phyloP scores from a whole-genome alignment of 352 stramenopile species.

The Globisporangium yorkense region DNA sequence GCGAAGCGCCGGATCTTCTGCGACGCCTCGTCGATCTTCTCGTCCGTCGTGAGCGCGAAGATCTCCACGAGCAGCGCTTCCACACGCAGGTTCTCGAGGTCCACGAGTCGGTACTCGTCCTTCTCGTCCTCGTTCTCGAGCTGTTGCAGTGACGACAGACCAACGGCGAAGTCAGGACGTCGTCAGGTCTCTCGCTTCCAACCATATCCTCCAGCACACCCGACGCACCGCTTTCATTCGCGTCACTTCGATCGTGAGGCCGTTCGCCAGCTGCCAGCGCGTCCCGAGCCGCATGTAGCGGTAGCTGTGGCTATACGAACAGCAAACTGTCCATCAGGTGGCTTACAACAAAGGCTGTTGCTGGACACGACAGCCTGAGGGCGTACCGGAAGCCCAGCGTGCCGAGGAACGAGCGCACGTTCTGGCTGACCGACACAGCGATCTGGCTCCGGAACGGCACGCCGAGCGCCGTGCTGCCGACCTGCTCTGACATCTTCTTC shows the following conservation, averaged over 20 bases:
- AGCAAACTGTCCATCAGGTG: background rate
- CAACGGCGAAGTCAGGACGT: background rate
- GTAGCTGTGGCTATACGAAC: constrained; percentile 56
- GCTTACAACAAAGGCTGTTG: background rate
- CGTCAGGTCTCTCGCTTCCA: background rate
- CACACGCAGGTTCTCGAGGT: constrained; percentile 77
- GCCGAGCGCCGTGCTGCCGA: constrained; percentile 42
- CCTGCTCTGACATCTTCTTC: constrained; percentile 84
- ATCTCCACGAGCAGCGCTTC: constrained; percentile 85
- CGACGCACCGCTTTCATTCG: constrained; percentile 77
- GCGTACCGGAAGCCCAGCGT: constrained; percentile 75
- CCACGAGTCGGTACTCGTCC: constrained; percentile 78
- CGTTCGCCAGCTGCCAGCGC: constrained; percentile 77
- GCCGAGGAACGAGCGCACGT: constrained; percentile 62
- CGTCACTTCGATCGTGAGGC: constrained; percentile 78
- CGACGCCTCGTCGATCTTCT: constrained; percentile 81
- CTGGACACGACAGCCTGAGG: background rate
- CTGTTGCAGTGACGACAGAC: constrained; percentile 16
- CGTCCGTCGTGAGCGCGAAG: constrained; percentile 74
- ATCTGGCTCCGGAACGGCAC: constrained; percentile 82
- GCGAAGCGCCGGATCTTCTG: constrained; percentile 81
- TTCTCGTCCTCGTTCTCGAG: constrained; percentile 78
- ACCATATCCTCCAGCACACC: too few relatives aligned
- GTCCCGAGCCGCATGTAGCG: constrained; percentile 80
- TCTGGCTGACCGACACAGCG: constrained; percentile 77